Evolutionary conservation across 495 filamentous ascomycete species (phyloP).

Genomic region (Hypoxylon intermedium): DNA sequence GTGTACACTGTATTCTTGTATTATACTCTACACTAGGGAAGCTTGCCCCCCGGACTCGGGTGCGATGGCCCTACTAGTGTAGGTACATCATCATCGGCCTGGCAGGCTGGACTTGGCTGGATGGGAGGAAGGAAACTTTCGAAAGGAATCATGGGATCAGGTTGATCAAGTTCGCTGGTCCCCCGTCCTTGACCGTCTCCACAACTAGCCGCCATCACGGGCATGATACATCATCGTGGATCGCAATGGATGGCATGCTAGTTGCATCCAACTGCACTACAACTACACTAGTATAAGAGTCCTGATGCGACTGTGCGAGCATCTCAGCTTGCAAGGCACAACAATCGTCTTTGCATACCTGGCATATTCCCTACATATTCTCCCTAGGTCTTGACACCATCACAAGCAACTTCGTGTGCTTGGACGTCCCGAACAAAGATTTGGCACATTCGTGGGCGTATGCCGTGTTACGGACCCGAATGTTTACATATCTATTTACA

Average conservation of each 20-base stretch:
- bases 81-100: too few species aligned
- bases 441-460: conserved; percentile 24
- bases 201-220: conserved; percentile 34
- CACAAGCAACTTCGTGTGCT: background rate
- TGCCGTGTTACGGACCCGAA: conserved; percentile 20
- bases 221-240: conserved; percentile 31
- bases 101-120: too few species aligned
- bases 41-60: conserved; percentile 18
- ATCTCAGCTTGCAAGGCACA: conserved; percentile 23
- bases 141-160: background rate
- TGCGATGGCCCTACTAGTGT: background rate
- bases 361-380: conserved; percentile 23
- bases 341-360: background rate
- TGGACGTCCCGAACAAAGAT: background rate
- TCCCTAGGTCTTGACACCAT: background rate
- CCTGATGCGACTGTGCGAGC: conserved; percentile 1
- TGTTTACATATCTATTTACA: too few species aligned
- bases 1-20: background rate
- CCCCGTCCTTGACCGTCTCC: conserved; percentile 7
- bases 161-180: too few species aligned
- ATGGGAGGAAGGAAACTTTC: too few species aligned
- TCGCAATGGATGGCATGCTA: conserved; percentile 16
- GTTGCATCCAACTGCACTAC: conserved; percentile 9
- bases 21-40: conserved; percentile 27
- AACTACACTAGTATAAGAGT: conserved; percentile 32